Percentiles rank a stretch among this genome's conserved stretches.
Evolutionary conservation across 257 asterid genomes (phyloP).

Genomic region (Penstemon davidsonii): DNA sequence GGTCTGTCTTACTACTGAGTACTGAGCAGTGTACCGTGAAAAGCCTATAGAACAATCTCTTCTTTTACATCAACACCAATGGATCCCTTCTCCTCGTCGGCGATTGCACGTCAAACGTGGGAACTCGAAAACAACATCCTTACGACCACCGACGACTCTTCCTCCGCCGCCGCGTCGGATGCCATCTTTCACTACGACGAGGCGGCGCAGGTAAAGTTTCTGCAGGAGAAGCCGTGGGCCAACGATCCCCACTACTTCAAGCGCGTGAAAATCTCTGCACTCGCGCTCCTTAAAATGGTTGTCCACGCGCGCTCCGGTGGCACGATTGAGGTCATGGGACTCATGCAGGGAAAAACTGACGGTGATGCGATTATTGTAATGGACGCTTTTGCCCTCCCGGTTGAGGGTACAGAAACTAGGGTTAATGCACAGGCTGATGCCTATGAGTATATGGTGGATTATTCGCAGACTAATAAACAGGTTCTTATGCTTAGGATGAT

Average conservation of each 20-base stretch:
- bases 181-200: conserved; percentile 89
- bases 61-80: conserved; percentile 17
- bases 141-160: conserved; percentile 36
- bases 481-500: conserved; percentile 28
- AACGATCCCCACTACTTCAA: conserved; percentile 94
- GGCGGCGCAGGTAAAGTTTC: conserved; percentile 72
- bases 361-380: conserved; percentile 92
- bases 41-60: not conserved
- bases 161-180: conserved; percentile 61
- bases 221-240: conserved; percentile 86
- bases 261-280: conserved; percentile 93
- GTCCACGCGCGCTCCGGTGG: conserved; percentile 99
- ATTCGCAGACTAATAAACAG: conserved; percentile 86
- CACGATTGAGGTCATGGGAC: conserved; percentile 96
- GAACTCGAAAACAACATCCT: conserved; percentile 74
- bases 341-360: conserved; percentile 97
- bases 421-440: conserved; percentile 99
- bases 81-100: conserved; percentile 51
- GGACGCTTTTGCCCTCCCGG: conserved; percentile 99
- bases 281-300: conserved; percentile 97
- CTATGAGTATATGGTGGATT: conserved; percentile 95
- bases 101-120: conserved; percentile 83
- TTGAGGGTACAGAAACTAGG: conserved; percentile 98
- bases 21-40: not conserved
- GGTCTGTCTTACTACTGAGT: too few relatives aligned